Evolutionary conservation across 1,284 basidiomycete species (phyloP).

Genomic region (Pholiota adiposa): DNA sequence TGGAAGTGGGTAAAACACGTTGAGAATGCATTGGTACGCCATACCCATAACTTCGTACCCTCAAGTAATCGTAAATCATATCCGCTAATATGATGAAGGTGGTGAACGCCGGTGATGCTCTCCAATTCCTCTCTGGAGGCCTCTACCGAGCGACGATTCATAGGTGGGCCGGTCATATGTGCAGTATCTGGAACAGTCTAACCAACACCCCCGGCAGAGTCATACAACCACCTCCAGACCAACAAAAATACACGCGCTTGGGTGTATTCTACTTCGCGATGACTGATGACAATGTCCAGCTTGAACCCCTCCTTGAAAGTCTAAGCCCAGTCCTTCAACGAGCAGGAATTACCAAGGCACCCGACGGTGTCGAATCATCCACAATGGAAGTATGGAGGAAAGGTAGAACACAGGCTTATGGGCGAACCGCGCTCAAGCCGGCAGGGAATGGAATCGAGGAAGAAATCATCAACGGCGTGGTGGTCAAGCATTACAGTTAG

Average conservation of each 20-base stretch:
- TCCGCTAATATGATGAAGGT: constrained; percentile 23
- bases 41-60: neutral
- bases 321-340: constrained; percentile 36
- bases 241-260: constrained; percentile 33
- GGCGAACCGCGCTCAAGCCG: constrained; percentile 32
- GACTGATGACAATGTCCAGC: constrained; percentile 34
- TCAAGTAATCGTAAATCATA: neutral
- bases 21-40: constrained; percentile 57
- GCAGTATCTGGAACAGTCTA: neutral
- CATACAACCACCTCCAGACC: constrained; percentile 38
- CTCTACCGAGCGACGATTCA: constrained; percentile 46
- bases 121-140: constrained; percentile 56
- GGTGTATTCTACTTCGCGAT: constrained; percentile 39
- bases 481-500: constrained; percentile 54
- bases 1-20: constrained; percentile 68
- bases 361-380: constrained; percentile 33
- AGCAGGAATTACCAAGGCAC: constrained; percentile 28
- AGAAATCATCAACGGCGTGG: constrained; percentile 48
- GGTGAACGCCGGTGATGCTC: constrained; percentile 58
- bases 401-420: constrained; percentile 38
- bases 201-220: constrained; percentile 24
- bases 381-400: constrained; percentile 42
- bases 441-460: constrained; percentile 44
- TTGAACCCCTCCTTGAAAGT: constrained; percentile 33
- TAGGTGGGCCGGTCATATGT: constrained; percentile 25